A percentile compares a stretch with the other conserved stretches of the same genome.
These are phyloP conservation scores for Yamadazyma atmosphaerica DNA, from an alignment of 1,139 yeast species.

Conservation along the genomic window DNA sequence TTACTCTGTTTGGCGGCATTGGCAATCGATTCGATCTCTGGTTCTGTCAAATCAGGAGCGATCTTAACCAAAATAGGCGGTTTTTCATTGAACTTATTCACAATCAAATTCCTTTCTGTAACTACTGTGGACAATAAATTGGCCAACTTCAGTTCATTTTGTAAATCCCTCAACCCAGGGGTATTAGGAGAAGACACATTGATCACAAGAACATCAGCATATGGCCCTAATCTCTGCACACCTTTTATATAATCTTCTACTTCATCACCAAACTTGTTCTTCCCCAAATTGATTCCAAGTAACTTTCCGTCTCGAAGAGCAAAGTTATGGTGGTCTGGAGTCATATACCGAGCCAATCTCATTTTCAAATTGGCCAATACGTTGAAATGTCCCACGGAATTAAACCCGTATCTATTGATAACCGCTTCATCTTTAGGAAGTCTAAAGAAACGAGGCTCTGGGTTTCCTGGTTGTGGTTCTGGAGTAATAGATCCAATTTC, in stretches of 20 bases:
- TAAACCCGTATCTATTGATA: constrained; percentile 92
- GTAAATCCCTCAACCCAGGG: constrained; percentile 89
- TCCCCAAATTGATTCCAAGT: constrained; percentile 84
- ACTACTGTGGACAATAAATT: constrained; percentile 66
- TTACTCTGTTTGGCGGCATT: constrained; percentile 72
- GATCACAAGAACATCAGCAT: constrained; percentile 85
- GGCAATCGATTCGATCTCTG: constrained; percentile 83
- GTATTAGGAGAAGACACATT: constrained; percentile 98
- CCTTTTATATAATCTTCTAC: constrained; percentile 83
- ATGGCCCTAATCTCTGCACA: constrained; percentile 74
- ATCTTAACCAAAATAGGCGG: constrained; percentile 87
- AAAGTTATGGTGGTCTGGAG: constrained; percentile 45
- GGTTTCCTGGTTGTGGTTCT: constrained; percentile 90
- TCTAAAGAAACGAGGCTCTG: constrained; percentile 86
- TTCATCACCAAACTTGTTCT: constrained; percentile 90
- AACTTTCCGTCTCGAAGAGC: constrained; percentile 66
- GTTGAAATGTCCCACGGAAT: constrained; percentile 81
- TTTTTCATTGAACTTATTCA: constrained; percentile 40
- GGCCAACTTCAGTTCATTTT: constrained; percentile 71
- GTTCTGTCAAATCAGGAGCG: constrained; percentile 88
- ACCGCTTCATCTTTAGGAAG: constrained; percentile 85
- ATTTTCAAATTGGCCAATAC: constrained; percentile 66
- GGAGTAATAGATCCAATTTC: constrained; percentile 96
- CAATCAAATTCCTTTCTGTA: constrained; percentile 52
- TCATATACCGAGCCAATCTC: constrained; percentile 51